A percentile compares a stretch with the other conserved stretches of the same genome.
phyloP scores from a whole-genome alignment of 768 basidiomycete genomes.

The Trametes gibbosa region DNA sequence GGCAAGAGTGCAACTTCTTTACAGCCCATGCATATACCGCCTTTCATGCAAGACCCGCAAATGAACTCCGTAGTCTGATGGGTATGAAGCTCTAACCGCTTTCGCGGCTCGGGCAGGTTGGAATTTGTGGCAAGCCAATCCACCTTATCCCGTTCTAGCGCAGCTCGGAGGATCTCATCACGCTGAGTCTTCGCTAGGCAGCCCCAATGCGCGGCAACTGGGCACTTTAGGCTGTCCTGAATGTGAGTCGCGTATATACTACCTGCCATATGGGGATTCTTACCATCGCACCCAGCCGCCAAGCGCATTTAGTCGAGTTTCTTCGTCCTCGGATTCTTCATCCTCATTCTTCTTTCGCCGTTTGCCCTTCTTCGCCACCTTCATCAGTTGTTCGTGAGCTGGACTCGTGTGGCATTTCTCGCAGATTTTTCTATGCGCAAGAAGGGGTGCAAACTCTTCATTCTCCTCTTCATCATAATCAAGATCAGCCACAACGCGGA shows the following conservation, averaged over 20 bases:
- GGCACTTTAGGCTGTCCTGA: constrained; percentile 64
- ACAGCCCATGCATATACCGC: constrained; percentile 78
- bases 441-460: constrained; percentile 51
- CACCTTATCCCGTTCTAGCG: constrained; percentile 30
- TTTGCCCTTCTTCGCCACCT: constrained; percentile 32
- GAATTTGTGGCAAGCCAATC: constrained; percentile 12
- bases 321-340: constrained; percentile 55
- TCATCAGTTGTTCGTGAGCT: constrained; percentile 48
- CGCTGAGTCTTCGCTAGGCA: constrained; percentile 66
- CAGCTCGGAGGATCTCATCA: constrained; percentile 71
- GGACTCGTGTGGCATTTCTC: constrained; percentile 69
- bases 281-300: constrained; percentile 90
- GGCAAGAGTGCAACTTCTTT: constrained; percentile 52
- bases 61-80: constrained; percentile 76
- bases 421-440: constrained; percentile 62
- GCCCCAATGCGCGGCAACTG: constrained; percentile 73
- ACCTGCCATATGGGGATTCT: constrained; percentile 22
- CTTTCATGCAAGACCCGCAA: constrained; percentile 71
- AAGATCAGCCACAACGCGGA: constrained; percentile 42
- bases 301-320: constrained; percentile 44
- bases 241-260: not conserved
- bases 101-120: constrained; percentile 33
- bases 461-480: constrained; percentile 45
- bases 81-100: constrained; percentile 44
- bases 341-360: constrained; percentile 44